Conservation (phyloP, 2,329 filamentous ascomycete genomes). For the Talaromyces funiculosus region DNA sequence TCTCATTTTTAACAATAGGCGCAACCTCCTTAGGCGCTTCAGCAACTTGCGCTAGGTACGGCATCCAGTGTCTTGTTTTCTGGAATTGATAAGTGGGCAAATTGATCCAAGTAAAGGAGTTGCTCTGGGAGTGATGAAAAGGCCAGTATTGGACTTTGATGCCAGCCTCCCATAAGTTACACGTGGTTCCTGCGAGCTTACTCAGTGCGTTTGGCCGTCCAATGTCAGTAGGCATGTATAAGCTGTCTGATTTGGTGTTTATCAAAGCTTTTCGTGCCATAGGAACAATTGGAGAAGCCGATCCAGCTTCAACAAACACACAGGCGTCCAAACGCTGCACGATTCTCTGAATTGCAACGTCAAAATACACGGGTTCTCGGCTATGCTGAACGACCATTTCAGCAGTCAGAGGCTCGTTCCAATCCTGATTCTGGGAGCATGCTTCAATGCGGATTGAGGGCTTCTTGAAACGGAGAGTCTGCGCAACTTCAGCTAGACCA, state of each 20-base stretch:
- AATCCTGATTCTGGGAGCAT: too few relatives aligned
- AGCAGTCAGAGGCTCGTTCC: too few relatives aligned
- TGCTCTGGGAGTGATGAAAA: not conserved
- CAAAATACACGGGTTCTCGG: not conserved
- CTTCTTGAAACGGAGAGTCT: not conserved
- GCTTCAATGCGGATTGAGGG: not conserved
- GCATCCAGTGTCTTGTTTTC: constrained; percentile 26
- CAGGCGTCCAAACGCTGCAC: not conserved
- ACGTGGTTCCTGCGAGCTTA: not conserved
- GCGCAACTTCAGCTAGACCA: not conserved
- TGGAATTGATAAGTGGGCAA: constrained; percentile 35
- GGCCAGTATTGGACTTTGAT: not conserved
- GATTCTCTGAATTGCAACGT: not conserved
- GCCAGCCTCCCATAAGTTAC: not conserved
- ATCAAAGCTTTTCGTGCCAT: too few relatives aligned
- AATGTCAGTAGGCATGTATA: too few relatives aligned
- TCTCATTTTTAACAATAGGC: too few relatives aligned
- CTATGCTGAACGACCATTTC: not conserved
- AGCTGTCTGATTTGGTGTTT: too few relatives aligned
- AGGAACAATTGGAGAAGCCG: too few relatives aligned
- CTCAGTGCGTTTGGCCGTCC: too few relatives aligned
- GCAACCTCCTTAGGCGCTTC: too few relatives aligned
- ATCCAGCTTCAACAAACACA: not conserved
- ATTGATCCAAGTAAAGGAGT: not conserved
- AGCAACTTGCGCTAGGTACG: not conserved